Percentiles rank a stretch among this genome's conserved stretches.
Evolutionary conservation across 23 red algal genomes (phyloP).

Genomic region (Gracilaria vermiculophylla): DNA sequence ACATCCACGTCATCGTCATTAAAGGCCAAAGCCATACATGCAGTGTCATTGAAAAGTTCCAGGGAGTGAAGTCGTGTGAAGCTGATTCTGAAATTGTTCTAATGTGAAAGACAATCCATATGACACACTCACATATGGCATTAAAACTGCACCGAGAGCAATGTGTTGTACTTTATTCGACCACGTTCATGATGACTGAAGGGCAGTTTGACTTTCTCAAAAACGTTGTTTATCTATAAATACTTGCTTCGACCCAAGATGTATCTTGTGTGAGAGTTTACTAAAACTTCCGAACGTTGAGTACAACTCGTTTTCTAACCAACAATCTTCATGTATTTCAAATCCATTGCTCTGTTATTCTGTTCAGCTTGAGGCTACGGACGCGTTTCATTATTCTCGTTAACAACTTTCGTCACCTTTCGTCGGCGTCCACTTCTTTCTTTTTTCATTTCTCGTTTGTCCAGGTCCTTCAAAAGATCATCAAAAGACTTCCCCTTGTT

Average conservation of each 20-base stretch:
- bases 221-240: not conserved
- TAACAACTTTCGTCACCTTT: not conserved
- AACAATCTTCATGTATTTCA: no score
- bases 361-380: not conserved
- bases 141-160: no score
- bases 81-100: not conserved
- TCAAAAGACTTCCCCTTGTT: slow-evolving; percentile 62
- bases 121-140: not conserved
- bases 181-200: not conserved
- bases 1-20: not conserved
- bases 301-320: no score
- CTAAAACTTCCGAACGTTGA: no score
- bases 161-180: no score
- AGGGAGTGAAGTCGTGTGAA: slow-evolving; percentile 6
- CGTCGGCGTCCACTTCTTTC: not conserved
- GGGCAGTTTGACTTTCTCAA: not conserved
- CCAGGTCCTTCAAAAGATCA: slow-evolving; percentile 27
- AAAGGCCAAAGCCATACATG: slow-evolving; percentile 11
- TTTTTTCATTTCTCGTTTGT: not conserved
- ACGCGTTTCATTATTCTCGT: not conserved
- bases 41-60: not conserved
- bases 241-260: no score
- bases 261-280: no score
- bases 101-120: not conserved
- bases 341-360: no score